Evolutionary conservation across 2,329 filamentous ascomycete genomes (phyloP).

Genomic region (Endocalyx cinctus): DNA sequence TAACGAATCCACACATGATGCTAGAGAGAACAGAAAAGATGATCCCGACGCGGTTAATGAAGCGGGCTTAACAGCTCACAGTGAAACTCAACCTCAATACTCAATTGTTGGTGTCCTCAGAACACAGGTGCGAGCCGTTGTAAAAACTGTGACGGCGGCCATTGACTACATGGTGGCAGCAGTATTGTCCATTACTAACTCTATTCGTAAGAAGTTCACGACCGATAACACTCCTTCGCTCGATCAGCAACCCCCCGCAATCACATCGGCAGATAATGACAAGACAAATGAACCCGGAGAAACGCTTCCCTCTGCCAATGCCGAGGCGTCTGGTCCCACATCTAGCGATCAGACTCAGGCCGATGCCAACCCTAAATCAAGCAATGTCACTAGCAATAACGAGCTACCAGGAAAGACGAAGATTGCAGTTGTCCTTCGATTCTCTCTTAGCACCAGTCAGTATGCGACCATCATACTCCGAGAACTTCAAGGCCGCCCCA

Average conservation of each 20-base stretch:
- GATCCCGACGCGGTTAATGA: constrained; percentile 3
- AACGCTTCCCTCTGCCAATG: too few relatives aligned
- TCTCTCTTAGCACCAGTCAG: constrained; percentile 27
- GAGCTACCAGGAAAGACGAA: too few relatives aligned
- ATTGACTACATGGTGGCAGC: constrained; percentile 14
- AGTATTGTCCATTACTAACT: constrained; percentile 17
- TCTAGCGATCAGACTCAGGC: background rate
- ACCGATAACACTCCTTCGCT: too few relatives aligned
- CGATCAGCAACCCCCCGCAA: background rate
- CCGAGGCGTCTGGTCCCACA: too few relatives aligned
- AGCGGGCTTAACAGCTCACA: constrained; percentile 3
- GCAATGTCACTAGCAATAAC: background rate
- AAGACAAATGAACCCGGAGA: too few relatives aligned
- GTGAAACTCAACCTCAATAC: constrained; percentile 3
- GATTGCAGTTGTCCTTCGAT: constrained; percentile 29
- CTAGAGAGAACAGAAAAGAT: constrained; percentile 1
- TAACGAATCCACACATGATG: too few relatives aligned
- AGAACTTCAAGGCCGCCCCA: constrained; percentile 29
- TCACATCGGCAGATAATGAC: too few relatives aligned
- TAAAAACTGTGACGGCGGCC: constrained; percentile 8
- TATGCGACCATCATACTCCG: constrained; percentile 30
- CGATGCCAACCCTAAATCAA: background rate
- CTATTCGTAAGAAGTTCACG: constrained; percentile 11
- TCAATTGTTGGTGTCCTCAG: constrained; percentile 12
- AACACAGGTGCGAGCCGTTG: constrained; percentile 22